These are phyloP conservation scores for Yarrowia sp. DNA, from an alignment of 805 yeast genomes.

Conservation along the genomic window DNA sequence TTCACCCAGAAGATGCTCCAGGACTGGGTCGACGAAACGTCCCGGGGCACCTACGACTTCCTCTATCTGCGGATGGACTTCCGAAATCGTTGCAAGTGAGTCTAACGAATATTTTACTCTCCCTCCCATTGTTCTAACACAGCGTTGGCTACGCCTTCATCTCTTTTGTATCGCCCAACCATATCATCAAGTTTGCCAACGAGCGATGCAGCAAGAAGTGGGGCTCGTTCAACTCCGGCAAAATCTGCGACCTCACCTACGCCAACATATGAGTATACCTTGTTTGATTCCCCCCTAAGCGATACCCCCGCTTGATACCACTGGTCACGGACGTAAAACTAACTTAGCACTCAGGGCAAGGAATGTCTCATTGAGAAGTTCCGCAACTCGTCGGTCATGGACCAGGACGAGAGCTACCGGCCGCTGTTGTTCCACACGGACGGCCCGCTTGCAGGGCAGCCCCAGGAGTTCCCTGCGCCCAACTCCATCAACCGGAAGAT, in stretches of 20 bases:
- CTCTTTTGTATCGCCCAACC: constrained; percentile 55
- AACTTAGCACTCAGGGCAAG: constrained; percentile 53
- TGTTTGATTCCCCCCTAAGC: neutral
- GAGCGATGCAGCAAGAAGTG: constrained; percentile 58
- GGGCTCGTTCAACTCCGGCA: constrained; percentile 57
- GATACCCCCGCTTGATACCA: constrained; percentile 12
- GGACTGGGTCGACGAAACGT: constrained; percentile 56
- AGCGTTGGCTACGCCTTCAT: constrained; percentile 62
- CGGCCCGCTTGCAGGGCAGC: constrained; percentile 55
- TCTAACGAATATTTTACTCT: constrained; percentile 36
- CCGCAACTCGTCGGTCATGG: constrained; percentile 60
- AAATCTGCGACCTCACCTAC: constrained; percentile 59
- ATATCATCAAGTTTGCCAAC: constrained; percentile 56
- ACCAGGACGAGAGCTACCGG: constrained; percentile 53
- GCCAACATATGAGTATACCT: constrained; percentile 53
- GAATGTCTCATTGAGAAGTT: constrained; percentile 57
- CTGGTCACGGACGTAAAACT: neutral
- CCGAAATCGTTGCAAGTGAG: constrained; percentile 57
- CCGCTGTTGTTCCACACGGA: constrained; percentile 58
- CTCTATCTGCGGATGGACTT: constrained; percentile 61
- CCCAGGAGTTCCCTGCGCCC: constrained; percentile 54
- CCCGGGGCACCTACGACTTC: constrained; percentile 51
- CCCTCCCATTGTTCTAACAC: constrained; percentile 4
- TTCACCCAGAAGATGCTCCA: constrained; percentile 57
- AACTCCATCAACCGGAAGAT: constrained; percentile 49